These are phyloP conservation scores for Sarocladiaceae sp. DNA, from an alignment of 2,329 filamentous ascomycete species.

Conservation along the genomic window DNA sequence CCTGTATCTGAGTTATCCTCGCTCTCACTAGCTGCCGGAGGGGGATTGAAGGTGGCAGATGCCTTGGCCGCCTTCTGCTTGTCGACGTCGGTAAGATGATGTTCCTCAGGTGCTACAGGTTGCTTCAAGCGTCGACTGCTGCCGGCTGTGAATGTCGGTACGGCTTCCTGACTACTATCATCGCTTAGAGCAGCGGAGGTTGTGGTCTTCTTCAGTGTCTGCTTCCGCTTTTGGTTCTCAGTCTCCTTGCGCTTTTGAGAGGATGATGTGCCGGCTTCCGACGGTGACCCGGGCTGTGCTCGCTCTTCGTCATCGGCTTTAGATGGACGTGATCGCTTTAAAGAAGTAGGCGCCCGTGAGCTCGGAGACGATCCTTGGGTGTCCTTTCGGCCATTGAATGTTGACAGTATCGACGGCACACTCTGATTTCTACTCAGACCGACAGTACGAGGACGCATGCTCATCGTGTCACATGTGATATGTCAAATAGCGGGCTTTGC, in stretches of 20 bases:
- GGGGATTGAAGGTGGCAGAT: neutral
- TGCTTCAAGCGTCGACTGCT: neutral
- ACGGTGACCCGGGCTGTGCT: neutral
- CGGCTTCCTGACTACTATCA: too few species aligned
- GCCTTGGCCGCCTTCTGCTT: neutral
- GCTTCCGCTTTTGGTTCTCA: neutral
- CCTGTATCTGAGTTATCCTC: neutral
- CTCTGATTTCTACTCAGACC: conserved; percentile 9
- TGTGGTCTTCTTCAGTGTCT: neutral
- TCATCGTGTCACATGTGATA: neutral
- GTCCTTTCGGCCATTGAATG: neutral
- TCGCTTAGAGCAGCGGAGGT: neutral
- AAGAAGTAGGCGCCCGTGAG: neutral
- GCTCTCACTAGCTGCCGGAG: neutral
- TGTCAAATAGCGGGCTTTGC: neutral
- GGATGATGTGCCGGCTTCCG: neutral
- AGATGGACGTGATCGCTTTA: neutral
- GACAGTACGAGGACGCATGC: neutral
- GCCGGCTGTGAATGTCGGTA: too few species aligned
- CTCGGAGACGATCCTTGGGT: neutral
- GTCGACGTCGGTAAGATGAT: neutral
- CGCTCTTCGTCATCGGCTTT: neutral
- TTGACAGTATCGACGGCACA: neutral
- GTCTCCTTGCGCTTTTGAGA: neutral
- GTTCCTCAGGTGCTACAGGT: neutral